These are phyloP conservation scores for Trematosphaeria pertusa DNA, from an alignment of 2,329 filamentous ascomycete species.

Conservation along the genomic window DNA sequence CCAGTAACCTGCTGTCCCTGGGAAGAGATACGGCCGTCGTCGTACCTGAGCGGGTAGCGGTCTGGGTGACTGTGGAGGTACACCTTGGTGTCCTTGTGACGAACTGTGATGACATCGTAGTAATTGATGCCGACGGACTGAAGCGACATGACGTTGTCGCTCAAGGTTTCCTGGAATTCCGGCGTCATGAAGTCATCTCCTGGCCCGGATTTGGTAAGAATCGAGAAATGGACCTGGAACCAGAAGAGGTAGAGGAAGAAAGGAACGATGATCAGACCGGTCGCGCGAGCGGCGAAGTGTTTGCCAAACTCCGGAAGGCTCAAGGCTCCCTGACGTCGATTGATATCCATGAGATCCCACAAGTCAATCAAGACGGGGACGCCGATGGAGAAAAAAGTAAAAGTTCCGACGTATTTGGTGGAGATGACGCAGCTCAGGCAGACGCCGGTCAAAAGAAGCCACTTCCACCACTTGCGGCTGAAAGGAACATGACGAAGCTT, in stretches of 20 bases:
- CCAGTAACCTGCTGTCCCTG: constrained; percentile 97
- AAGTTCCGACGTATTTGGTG: constrained; percentile 95
- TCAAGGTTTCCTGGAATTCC: constrained; percentile 95
- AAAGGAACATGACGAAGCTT: constrained; percentile 91
- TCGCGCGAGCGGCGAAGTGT: constrained; percentile 86
- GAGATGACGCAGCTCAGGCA: constrained; percentile 96
- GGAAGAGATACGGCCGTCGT: constrained; percentile 95
- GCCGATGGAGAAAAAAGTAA: constrained; percentile 96
- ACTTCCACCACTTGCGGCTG: constrained; percentile 99
- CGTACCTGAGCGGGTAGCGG: constrained; percentile 90
- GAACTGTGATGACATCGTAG: constrained; percentile 84
- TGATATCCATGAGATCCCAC: constrained; percentile 92
- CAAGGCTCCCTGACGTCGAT: constrained; percentile 81
- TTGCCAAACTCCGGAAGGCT: constrained; percentile 80
- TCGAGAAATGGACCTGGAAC: constrained; percentile 99
- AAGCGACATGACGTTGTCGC: constrained; percentile 90
- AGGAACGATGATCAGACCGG: constrained; percentile 86
- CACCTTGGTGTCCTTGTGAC: constrained; percentile 96
- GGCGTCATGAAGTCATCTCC: constrained; percentile 99
- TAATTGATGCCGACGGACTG: constrained; percentile 88
- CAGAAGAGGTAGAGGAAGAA: constrained; percentile 99
- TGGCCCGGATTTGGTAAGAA: constrained; percentile 85
- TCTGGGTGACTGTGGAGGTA: constrained; percentile 94
- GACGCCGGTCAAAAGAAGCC: constrained; percentile 94
- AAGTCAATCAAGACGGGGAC: constrained; percentile 92